phyloP scores from a whole-genome alignment of 495 filamentous ascomycete genomes.

The Glonium stellatum region DNA sequence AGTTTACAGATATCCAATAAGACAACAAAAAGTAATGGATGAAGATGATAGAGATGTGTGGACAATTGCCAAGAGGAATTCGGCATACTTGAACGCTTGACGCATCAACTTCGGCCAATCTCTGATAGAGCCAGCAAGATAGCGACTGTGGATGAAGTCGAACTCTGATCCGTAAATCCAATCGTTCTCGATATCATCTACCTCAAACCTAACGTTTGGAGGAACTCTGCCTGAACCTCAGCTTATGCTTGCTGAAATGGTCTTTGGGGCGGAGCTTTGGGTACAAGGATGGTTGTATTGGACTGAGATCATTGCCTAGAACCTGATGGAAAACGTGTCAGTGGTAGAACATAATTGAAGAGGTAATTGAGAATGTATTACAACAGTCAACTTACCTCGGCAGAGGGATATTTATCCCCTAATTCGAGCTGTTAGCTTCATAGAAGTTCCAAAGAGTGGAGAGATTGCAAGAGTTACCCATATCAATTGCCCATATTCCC shows the following conservation, averaged over 20 bases:
- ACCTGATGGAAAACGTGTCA: neutral
- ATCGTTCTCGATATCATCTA: constrained; percentile 46
- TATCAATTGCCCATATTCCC: constrained; percentile 25
- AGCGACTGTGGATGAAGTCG: constrained; percentile 52
- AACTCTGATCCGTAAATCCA: constrained; percentile 39
- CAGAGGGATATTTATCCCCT: constrained; percentile 9
- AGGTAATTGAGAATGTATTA: neutral
- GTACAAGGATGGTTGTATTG: constrained; percentile 38
- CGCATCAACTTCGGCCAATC: constrained; percentile 38
- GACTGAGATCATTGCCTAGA: constrained; percentile 30
- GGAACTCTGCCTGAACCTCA: constrained; percentile 32
- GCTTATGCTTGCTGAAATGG: constrained; percentile 11
- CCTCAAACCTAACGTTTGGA: constrained; percentile 46
- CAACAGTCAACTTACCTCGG: neutral
- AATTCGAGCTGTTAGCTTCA: neutral
- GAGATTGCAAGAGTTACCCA: constrained; percentile 12
- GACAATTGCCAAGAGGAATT: neutral
- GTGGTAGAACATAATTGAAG: neutral
- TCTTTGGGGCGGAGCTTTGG: neutral
- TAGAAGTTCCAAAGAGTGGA: constrained; percentile 12
- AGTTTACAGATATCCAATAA: neutral
- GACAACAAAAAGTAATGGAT: neutral
- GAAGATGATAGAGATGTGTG: neutral
- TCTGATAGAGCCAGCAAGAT: constrained; percentile 44
- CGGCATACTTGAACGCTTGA: constrained; percentile 31